Conservation (phyloP, 1,139 yeast genomes). For the Candida sp. region DNA sequence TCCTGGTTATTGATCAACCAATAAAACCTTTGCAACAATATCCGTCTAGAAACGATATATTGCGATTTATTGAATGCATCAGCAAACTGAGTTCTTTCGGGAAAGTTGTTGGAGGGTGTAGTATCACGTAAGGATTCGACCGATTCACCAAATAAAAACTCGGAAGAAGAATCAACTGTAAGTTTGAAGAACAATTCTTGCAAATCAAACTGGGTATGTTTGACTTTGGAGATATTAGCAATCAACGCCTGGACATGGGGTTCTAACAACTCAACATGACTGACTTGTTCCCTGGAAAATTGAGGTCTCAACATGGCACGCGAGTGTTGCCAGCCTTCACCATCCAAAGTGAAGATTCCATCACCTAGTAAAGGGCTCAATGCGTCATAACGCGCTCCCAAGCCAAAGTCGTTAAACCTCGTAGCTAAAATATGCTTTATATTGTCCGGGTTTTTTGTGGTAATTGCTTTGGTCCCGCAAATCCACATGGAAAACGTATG, state of each 20-base stretch:
- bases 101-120: conserved; percentile 14
- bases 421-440: conserved; percentile 39
- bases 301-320: conserved; percentile 59
- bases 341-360: conserved; percentile 57
- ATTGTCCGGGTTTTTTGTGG: conserved; percentile 37
- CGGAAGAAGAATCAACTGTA: conserved; percentile 60
- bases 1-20: conserved; percentile 25
- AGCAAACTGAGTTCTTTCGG: conserved; percentile 38
- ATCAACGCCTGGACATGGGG: conserved; percentile 43
- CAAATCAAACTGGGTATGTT: conserved; percentile 38
- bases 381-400: conserved; percentile 45
- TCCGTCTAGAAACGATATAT: conserved; percentile 29
- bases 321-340: conserved; percentile 56
- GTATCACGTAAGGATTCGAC: conserved; percentile 35
- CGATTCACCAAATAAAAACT: conserved; percentile 56
- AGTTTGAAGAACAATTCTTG: conserved; percentile 48
- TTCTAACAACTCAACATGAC: conserved; percentile 46
- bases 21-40: conserved; percentile 32
- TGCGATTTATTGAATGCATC: conserved; percentile 42
- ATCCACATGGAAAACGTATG: conserved; percentile 17
- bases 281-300: conserved; percentile 53
- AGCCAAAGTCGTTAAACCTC: conserved; percentile 48
- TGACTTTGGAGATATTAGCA: conserved; percentile 23
- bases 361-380: conserved; percentile 49
- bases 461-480: conserved; percentile 17